Percentiles rank a stretch among this genome's conserved stretches.
Evolutionary conservation across 495 filamentous ascomycete genomes (phyloP).

Genomic region (Penicillium riverlandense): DNA sequence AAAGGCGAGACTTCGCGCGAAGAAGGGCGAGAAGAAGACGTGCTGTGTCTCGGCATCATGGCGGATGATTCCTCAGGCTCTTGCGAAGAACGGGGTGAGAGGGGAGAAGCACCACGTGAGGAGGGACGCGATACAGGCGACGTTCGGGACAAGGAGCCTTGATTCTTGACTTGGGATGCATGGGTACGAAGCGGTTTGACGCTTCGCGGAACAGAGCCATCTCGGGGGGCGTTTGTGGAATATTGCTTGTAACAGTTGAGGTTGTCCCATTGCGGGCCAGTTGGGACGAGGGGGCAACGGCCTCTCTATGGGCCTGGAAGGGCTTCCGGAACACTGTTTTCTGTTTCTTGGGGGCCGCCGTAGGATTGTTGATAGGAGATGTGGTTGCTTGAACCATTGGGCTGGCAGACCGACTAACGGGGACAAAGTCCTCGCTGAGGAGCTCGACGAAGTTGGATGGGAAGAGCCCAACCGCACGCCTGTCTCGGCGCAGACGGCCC

Average conservation of each 20-base stretch:
- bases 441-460: constrained; percentile 97
- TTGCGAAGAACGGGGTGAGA: constrained; percentile 21
- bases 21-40: constrained; percentile 20
- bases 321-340: constrained; percentile 46
- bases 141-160: constrained; percentile 26
- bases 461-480: constrained; percentile 81
- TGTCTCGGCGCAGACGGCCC: constrained; percentile 78
- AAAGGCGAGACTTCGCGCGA: constrained; percentile 32
- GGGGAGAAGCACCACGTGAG: constrained; percentile 24
- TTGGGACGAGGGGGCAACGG: constrained; percentile 37
- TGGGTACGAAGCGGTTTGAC: constrained; percentile 35
- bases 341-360: constrained; percentile 41
- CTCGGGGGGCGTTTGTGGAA: constrained; percentile 45
- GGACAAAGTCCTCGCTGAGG: constrained; percentile 74
- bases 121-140: constrained; percentile 23
- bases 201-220: constrained; percentile 26
- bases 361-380: constrained; percentile 39
- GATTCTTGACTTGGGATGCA: constrained; percentile 28
- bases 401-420: constrained; percentile 69
- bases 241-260: constrained; percentile 26
- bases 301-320: constrained; percentile 49
- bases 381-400: constrained; percentile 45
- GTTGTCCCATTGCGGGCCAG: constrained; percentile 21
- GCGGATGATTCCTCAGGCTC: constrained; percentile 25
- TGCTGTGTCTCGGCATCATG: constrained; percentile 17